Evolutionary conservation across 495 filamentous ascomycete genomes (phyloP), one percentile per base, ranked within the genome.

Genomic region (Amorphotheca resinae): DNA sequence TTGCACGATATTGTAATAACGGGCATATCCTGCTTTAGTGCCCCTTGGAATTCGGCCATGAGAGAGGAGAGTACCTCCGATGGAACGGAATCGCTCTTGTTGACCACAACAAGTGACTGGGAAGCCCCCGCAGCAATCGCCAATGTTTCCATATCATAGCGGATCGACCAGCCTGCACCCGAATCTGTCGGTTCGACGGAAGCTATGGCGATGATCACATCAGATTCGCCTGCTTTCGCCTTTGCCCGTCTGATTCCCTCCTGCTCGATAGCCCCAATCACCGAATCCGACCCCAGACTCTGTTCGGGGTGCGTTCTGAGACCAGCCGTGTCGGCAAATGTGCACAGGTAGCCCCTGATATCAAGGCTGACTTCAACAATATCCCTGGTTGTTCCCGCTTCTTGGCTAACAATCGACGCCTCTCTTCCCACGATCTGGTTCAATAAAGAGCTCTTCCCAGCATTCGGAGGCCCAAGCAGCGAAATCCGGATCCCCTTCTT

Each of bases 291-390:
- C 18, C 34, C 34, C 18, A 37, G 11, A 20, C 34, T 21, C 31
- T 37, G 1, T 5, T 44, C 38, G 53, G 32, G 7, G 53, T 62
- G 14, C 33, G 62, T 61, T 35, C 74, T 72, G 59, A 98, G 75
- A 1, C 91, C 91, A 16, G 91, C 91, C 49, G 89, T 95, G 59
- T 98, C 91, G 15, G 86, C 89, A 38, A 96, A 72, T 14, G 82
- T 80, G 53, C 87, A 91, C 46, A 84, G 77, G 63, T 80, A 98
- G 0, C 91, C 91, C 0, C 81, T 79, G 32, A 98, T 70, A 61
- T 98, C 93, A 11, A 98, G 69, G 16, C 84, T 84, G 1, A 93
- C 80, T 61, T 96, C 91, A 14, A 98, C 80, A 21, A 96, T 80
- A 69, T 96, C 93, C 28, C 91, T 65, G 1, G 91, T 98, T 0